Evolutionary conservation across 176 grass and related monocot genomes (phyloP).

Genomic region (Oryza brachyantha): DNA sequence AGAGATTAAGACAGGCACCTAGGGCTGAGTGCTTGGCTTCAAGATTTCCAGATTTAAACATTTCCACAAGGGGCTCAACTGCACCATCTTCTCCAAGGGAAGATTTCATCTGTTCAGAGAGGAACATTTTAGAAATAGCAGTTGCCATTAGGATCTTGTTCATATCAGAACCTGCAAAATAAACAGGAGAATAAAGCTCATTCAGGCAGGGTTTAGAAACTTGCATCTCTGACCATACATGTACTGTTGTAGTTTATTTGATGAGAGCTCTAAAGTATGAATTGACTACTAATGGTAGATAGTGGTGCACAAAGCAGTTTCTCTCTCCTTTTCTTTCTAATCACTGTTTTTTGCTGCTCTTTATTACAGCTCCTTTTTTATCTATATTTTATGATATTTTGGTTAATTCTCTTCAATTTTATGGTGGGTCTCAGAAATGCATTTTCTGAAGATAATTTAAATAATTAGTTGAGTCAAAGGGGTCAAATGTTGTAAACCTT

Average conservation of each 20-base stretch:
- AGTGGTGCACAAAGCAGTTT: not conserved
- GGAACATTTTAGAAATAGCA: slow-evolving; percentile 82
- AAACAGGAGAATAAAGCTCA: slow-evolving; percentile 3
- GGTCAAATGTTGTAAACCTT: not conserved
- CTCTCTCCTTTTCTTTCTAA: not conserved
- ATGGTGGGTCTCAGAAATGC: not conserved
- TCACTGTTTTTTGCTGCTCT: not conserved
- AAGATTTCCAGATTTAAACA: slow-evolving; percentile 80
- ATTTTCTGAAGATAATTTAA: not conserved
- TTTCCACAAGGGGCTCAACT: slow-evolving; percentile 69
- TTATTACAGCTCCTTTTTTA: not conserved
- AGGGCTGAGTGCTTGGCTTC: slow-evolving; percentile 74
- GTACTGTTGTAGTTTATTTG: not conserved
- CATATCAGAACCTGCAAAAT: slow-evolving; percentile 83
- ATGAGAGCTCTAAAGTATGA: not conserved
- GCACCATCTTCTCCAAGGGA: slow-evolving; percentile 71
- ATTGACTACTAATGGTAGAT: too few species aligned
- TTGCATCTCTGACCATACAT: not conserved
- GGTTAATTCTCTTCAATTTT: not conserved
- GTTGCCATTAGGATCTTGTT: slow-evolving; percentile 96
- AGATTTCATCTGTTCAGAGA: slow-evolving; percentile 73
- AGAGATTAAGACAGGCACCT: slow-evolving; percentile 75
- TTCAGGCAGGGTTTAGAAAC: not conserved
- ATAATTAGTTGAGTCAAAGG: not conserved
- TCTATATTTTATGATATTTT: not conserved